These are phyloP conservation scores for Prunus padus DNA, from an alignment of 306 rosid species.

Conservation along the genomic window DNA sequence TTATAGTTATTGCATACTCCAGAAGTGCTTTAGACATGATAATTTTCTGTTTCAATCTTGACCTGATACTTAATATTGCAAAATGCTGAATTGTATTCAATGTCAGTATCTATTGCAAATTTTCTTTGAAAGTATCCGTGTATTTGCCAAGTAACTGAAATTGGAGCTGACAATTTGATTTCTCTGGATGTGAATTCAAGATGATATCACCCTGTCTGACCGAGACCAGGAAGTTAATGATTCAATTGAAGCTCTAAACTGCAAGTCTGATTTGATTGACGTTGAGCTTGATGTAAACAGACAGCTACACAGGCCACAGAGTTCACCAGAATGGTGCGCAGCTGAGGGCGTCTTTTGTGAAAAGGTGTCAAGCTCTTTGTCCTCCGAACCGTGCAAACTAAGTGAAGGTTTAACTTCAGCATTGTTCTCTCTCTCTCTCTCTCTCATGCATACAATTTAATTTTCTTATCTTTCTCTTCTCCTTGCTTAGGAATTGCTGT, in stretches of 20 bases:
- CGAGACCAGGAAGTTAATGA: constrained; percentile 45
- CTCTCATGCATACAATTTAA: background rate
- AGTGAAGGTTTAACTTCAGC: constrained; percentile 51
- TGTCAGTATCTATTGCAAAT: background rate
- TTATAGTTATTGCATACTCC: background rate
- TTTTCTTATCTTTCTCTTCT: background rate
- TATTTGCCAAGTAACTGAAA: background rate
- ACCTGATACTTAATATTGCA: background rate
- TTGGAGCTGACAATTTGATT: constrained; percentile 9
- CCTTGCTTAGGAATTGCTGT: too few species aligned
- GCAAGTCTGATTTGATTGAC: constrained; percentile 21
- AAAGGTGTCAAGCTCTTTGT: constrained; percentile 27
- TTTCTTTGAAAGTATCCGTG: background rate
- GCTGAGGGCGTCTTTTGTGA: constrained; percentile 24
- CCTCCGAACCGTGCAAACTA: constrained; percentile 24
- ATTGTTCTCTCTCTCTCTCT: background rate
- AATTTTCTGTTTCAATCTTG: background rate
- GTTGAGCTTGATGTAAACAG: constrained; percentile 38
- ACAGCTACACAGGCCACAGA: constrained; percentile 32
- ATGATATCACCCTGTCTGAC: constrained; percentile 67
- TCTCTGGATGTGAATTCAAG: constrained; percentile 42
- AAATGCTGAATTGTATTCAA: background rate
- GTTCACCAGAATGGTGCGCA: constrained; percentile 30
- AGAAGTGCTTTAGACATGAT: background rate
- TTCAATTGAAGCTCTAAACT: constrained; percentile 38